A percentile compares a stretch with the other conserved stretches of the same genome.
phyloP scores from a whole-genome alignment of 306 rosid species.

The Malus orientalis region DNA sequence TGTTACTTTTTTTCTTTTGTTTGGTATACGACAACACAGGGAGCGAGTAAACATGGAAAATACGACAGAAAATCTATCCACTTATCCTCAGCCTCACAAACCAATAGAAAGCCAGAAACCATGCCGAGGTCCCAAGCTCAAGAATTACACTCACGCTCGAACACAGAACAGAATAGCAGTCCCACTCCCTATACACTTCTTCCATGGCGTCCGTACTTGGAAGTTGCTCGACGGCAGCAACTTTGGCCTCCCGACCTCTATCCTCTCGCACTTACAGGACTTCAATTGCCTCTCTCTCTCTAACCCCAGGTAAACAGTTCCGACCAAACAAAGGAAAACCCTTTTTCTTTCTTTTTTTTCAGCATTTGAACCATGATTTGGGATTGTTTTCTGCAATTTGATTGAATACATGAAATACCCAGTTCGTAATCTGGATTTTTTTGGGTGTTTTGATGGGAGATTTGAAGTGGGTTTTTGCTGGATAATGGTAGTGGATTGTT shows the following conservation, averaged over 20 bases:
- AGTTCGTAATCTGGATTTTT: constrained; percentile 11
- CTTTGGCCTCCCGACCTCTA: constrained; percentile 46
- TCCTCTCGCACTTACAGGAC: constrained; percentile 36
- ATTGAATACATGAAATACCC: constrained; percentile 3
- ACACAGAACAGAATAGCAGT: background rate
- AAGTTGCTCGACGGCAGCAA: constrained; percentile 56
- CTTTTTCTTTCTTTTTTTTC: background rate
- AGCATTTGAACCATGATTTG: background rate
- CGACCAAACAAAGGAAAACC: background rate
- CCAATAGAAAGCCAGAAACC: constrained; percentile 30
- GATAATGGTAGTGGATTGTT: constrained; percentile 4
- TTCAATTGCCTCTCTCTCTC: constrained; percentile 38
- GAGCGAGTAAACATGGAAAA: background rate
- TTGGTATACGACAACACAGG: background rate
- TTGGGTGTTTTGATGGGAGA: background rate
- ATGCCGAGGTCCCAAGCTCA: constrained; percentile 8
- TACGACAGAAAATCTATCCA: constrained; percentile 48
- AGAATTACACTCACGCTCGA: background rate
- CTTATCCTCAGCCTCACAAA: constrained; percentile 42
- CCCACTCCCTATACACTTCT: background rate
- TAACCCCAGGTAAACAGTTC: constrained; percentile 46
- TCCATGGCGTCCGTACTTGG: constrained; percentile 72
- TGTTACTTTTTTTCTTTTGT: background rate
- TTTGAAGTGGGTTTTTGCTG: constrained; percentile 7
- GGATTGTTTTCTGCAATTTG: background rate